Evolutionary conservation across 495 filamentous ascomycete species (phyloP), one percentile per base, ranked within the genome.

Genomic region (Ramalina peruviana): DNA sequence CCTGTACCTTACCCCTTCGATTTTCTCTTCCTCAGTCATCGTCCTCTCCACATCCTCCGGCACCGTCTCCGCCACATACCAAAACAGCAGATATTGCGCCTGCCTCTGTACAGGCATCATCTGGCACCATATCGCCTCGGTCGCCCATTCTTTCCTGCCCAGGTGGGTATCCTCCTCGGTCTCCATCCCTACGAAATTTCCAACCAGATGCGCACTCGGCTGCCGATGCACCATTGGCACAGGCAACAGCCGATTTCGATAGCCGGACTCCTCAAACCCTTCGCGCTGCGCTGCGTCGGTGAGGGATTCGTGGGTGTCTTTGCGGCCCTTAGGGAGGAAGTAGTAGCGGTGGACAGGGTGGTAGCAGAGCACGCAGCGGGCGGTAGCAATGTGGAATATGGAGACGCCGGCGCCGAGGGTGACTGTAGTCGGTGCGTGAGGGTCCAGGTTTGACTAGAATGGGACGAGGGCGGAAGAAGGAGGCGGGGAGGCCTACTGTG

Each of bases 51-150:
- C 44, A 1, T 62, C 58, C 20, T 60, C 60, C n/a, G 67, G 65
- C n/a, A 74, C 54, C 2, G 71, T 74, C 49, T 74, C 71, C 10
- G 69, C 67, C 27, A 70, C 65, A 54, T 70, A 73, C 71, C 71
- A 74, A 49, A 65, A 72, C 3, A 72, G 59, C 6, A 74, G 49
- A 51, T 74, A 74, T 53, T 72, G 70, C 13, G 26, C 43, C 7
- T 50, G 53, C 0, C 42, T 38, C 0, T 38, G 49, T 48, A 67
- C 33, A 2, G 66, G 67, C 16, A 61, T 37, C 23, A 72, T 23
- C 47, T 72, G 65, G 25, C 58, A 66, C 67, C 67, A 72, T 13
- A 72, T 48, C 1, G 71, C 62, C 51, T 72, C 70, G 1, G 57
- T 65, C 13, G 57, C 64, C 36, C 65, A 65, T 16, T 17, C 33